Evolutionary conservation across 2,329 filamentous ascomycete species (phyloP).

Genomic region (Colletotrichum liaoningense): DNA sequence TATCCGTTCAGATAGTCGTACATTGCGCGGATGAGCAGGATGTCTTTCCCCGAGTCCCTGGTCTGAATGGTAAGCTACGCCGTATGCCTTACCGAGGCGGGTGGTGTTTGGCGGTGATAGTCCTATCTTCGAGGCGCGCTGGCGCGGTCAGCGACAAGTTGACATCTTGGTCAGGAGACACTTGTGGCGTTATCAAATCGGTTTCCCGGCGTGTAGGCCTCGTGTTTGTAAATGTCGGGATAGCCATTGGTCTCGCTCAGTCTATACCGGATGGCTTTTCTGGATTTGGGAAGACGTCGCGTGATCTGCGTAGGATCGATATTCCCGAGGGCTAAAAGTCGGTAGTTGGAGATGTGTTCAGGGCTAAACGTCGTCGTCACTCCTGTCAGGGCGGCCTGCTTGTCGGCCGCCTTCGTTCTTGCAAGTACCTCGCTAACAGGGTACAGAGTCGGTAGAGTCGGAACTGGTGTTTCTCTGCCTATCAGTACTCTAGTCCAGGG

Average conservation of each 20-base stretch:
- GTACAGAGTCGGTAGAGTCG: neutral
- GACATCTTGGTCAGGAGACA: neutral
- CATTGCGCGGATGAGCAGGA: neutral
- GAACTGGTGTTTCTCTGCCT: neutral
- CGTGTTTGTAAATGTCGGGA: neutral
- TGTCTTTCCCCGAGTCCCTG: neutral
- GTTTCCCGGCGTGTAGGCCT: neutral
- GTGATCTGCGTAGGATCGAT: neutral
- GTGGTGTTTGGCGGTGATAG: neutral
- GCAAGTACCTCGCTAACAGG: neutral
- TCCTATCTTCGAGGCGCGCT: neutral
- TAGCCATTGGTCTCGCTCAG: neutral
- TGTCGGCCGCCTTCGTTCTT: neutral
- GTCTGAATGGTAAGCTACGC: neutral
- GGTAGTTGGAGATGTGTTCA: neutral
- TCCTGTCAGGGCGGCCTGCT: neutral
- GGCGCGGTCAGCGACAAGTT: neutral
- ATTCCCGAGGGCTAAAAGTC: neutral
- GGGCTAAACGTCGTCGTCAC: neutral
- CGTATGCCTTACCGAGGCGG: neutral
- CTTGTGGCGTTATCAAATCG: neutral
- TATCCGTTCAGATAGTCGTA: neutral
- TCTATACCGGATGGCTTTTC: neutral
- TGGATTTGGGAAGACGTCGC: neutral
- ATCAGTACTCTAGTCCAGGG: neutral